A percentile compares a stretch with the other conserved stretches of the same genome.
Evolutionary conservation across 345 rosid species (phyloP).

Genomic region (Camelina sativa): DNA sequence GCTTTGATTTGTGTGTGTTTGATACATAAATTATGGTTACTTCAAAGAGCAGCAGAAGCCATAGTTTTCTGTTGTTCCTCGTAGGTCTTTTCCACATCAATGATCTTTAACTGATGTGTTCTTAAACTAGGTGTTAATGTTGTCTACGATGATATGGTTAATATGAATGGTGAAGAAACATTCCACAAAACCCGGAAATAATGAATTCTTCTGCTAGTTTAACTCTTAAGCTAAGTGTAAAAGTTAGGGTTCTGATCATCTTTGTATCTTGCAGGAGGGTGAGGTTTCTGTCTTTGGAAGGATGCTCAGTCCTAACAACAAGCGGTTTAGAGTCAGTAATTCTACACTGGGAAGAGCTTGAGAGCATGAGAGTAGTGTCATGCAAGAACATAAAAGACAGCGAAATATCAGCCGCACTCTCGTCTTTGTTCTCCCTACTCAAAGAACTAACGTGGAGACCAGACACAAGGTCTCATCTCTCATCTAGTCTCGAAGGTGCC

Average conservation of each 20-base stretch:
- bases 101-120: neutral
- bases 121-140: neutral
- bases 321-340: slow-evolving; percentile 75
- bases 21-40: neutral
- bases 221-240: neutral
- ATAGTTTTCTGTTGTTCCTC: neutral
- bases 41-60: neutral
- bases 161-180: neutral
- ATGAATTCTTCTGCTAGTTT: slow-evolving; percentile 11
- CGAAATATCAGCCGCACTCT: slow-evolving; percentile 75
- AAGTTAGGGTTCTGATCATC: neutral
- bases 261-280: slow-evolving; percentile 60
- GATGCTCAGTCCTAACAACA: slow-evolving; percentile 80
- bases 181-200: neutral
- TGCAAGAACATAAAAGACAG: slow-evolving; percentile 75
- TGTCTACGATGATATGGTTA: slow-evolving; percentile 13
- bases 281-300: slow-evolving; percentile 65
- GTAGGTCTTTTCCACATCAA: neutral
- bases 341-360: slow-evolving; percentile 73
- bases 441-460: slow-evolving; percentile 95
- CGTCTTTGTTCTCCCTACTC: slow-evolving; percentile 69
- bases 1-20: neutral
- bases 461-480: slow-evolving; percentile 74
- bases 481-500: slow-evolving; percentile 58
- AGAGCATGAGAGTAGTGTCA: slow-evolving; percentile 67